Base-by-base conservation (phyloP, 495 filamentous ascomycete genomes). In the Penicillium egyptiacum region DNA sequence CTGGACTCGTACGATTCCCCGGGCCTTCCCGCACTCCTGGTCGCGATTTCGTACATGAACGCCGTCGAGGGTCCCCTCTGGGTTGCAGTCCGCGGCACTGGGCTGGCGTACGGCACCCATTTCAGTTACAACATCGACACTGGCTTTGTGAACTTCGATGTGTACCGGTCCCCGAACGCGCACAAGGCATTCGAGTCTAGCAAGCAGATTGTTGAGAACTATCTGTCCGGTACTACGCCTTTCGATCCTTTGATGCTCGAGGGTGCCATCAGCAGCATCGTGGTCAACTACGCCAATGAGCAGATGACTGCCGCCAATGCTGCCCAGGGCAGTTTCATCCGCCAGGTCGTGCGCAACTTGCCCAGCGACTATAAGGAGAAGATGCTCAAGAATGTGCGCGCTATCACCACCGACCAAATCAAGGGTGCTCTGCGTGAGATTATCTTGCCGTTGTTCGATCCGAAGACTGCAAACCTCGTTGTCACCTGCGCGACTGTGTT, bases 21-120 rank as follows among this genome's bases (percentile, higher is more conserved):
- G 1, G 78, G 80, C 23, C 76, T 98, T 12, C 92, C 94, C 2
- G 87, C 95, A 2, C 77, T 94, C 46, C 80, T 96, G 60, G 90
- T 98, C 10, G 93, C 92, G 1, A 82, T 88, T 30, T 82, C 91
- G 11, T 98, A 96, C 70, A 87, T 99, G 57, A 92, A 96, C 60
- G 86, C 91, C 0, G 88, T 94, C 17, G 95, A 98, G 74, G 94
- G 94, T 2, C 95, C 94, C 5, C 82, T 98, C 22, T 98, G 93
- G 92, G 85, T 85, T 57, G 90, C 90, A 3, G 86, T 96, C 49
- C 91, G 94, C 39, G 94, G 94, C 41, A 91, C 86, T 45, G 95
- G 94, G 26, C 81, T 98, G 26, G 94, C 92, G 1, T 99, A 99
- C 68, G 90, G 91, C 16, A 86, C 87, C 10, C 81, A 76, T 59